Base-by-base conservation (phyloP, 2,329 filamentous ascomycete genomes). In the Cladosporium sp. region DNA sequence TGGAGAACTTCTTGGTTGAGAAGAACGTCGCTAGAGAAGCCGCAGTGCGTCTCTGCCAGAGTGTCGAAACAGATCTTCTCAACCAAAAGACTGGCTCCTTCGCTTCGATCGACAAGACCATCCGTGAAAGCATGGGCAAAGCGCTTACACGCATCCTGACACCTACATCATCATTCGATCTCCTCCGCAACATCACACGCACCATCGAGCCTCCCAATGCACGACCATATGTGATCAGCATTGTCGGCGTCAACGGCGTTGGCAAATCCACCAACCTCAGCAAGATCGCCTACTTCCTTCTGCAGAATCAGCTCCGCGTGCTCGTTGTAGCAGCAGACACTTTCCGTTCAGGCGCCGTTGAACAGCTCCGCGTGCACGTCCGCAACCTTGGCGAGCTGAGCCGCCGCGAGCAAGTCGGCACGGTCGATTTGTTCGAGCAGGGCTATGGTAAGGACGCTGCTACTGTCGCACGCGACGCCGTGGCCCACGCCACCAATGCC, bases 401-500 rank as follows among this genome's bases (percentile, higher is more conserved):
- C 4, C 82, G 85, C 52, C 86, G 94, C 61, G 92, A 97, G 74
- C 89, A 89, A 45, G 80, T 81, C 19, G 90, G 90, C 25, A 77
- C 85, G 57, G 90, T 99, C 49, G 92, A 96, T 71, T 80, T 99
- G 49, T 99, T 96, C 74, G 91, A 99, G 71, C 94, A 95, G 76
- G 94, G 94, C 35, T 99, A 99, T 71, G 94, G 94, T 67, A 97
- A 97, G 70, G 95, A 99, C 70, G 94, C 95, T 0, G 95, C 95
- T 10, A 89, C 91, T 37, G 93, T 99, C 45, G 94, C 94, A 42
- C 91, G 93, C 71, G 94, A 97, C 67, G 93, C 94, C 0, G 92
- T 99, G n/a, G 73, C 80, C 2, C 88, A 89, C 68, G 94, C 90
- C 3, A 80, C 85, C 0, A 83, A 86, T 54, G 82, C 82, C 39